These are phyloP conservation scores for Rutidosis leptorrhynchoides DNA, from an alignment of 129 eudicot species.

Conservation along the genomic window DNA sequence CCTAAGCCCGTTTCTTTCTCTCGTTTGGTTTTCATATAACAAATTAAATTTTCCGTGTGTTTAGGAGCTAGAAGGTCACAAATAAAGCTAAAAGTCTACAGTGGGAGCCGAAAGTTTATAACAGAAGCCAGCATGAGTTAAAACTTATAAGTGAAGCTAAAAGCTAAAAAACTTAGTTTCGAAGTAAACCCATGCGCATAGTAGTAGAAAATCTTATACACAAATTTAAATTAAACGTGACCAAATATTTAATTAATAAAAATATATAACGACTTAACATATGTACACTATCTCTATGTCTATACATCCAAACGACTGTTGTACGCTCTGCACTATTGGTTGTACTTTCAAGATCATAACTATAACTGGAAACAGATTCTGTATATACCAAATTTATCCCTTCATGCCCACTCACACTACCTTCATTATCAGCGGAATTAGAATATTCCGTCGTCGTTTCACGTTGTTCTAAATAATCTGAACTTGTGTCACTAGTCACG, in stretches of 20 bases:
- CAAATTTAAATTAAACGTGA: slow-evolving; percentile 10
- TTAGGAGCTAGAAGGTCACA: too few relatives aligned
- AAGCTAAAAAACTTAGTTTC: slow-evolving; percentile 6
- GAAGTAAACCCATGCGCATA: slow-evolving; percentile 25
- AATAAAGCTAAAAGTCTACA: too few relatives aligned
- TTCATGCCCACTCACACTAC: slow-evolving; percentile 21
- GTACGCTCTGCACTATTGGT: slow-evolving; percentile 19
- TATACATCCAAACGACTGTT: slow-evolving; percentile 8
- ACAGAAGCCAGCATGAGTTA: too few relatives aligned
- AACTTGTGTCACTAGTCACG: not conserved
- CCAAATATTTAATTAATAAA: slow-evolving; percentile 2
- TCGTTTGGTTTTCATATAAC: too few relatives aligned
- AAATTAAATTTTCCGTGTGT: too few relatives aligned
- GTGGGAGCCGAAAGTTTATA: too few relatives aligned
- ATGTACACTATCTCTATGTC: slow-evolving; percentile 10
- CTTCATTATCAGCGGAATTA: slow-evolving; percentile 21
- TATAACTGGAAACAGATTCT: slow-evolving; percentile 18
- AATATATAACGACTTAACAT: slow-evolving; percentile 14
- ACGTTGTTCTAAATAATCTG: slow-evolving; percentile 9
- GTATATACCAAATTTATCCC: slow-evolving; percentile 33
- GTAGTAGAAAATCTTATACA: slow-evolving; percentile 13
- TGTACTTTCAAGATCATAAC: slow-evolving; percentile 20
- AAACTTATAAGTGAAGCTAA: too few relatives aligned
- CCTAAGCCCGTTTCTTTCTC: too few relatives aligned
- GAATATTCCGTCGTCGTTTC: slow-evolving; percentile 27